Evolutionary conservation across 2,329 filamentous ascomycete species (phyloP).

Genomic region (Coniella lustricola): DNA sequence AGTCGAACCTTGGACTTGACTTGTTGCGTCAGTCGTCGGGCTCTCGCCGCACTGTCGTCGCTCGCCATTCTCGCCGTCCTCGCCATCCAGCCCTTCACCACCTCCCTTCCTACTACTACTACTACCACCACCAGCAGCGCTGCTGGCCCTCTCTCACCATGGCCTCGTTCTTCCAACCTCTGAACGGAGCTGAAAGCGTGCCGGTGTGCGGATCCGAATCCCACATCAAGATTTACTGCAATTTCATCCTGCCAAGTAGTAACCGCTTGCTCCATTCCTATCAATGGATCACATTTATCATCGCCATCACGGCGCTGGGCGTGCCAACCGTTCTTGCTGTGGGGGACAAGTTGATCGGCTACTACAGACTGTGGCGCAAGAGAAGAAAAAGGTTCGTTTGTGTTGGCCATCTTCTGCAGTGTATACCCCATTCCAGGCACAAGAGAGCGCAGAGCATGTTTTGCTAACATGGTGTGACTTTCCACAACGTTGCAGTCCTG

Average conservation of each 20-base stretch:
- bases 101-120: background rate
- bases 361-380: constrained; percentile 6
- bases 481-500: background rate
- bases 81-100: background rate
- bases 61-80: too few relatives aligned
- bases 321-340: constrained; percentile 18
- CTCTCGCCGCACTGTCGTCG: constrained; percentile 7
- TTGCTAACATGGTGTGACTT: constrained; percentile 1
- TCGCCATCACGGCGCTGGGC: constrained; percentile 21
- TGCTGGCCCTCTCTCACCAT: constrained; percentile 16
- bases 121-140: background rate
- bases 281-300: constrained; percentile 23
- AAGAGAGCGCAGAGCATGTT: background rate
- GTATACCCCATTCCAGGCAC: too few relatives aligned
- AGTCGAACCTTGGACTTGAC: background rate
- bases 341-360: constrained; percentile 1
- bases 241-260: constrained; percentile 20
- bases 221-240: constrained; percentile 24
- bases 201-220: constrained; percentile 18
- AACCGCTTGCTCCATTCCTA: constrained; percentile 21
- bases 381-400: constrained; percentile 14
- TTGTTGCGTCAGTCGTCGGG: constrained; percentile 9
- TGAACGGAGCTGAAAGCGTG: constrained; percentile 23
- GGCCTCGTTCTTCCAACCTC: constrained; percentile 29
- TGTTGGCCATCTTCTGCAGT: background rate